Evolutionary conservation across 192 early-diverging fungal species (phyloP).

Genomic region (Haplosporangium gracile): DNA sequence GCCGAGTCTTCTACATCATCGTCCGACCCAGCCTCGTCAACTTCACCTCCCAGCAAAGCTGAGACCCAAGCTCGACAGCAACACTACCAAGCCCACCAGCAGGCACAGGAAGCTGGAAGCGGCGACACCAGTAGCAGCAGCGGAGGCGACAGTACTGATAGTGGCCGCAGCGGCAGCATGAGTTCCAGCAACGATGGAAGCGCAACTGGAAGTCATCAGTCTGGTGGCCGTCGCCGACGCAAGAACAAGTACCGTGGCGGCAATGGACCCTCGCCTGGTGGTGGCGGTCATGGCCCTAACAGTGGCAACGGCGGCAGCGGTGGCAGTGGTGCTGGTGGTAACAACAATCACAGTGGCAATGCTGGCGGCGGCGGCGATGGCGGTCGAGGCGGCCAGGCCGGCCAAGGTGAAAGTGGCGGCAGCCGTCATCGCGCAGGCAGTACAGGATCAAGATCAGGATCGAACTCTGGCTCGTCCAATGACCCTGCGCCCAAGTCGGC

Average conservation of each 20-base stretch:
- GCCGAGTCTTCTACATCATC: constrained; percentile 11
- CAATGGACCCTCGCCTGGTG: not conserved
- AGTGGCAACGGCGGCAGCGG: not conserved
- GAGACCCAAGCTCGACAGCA: constrained; percentile 1
- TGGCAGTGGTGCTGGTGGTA: not conserved
- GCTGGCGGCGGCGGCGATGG: not conserved
- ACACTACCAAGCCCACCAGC: constrained; percentile 12
- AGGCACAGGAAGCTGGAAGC: constrained; percentile 9
- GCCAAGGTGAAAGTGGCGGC: not conserved
- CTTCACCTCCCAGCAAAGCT: not conserved
- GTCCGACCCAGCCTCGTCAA: not conserved
- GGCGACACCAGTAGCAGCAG: constrained; percentile 8
- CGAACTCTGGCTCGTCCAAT: constrained; percentile 1
- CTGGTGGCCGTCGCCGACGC: constrained; percentile 21
- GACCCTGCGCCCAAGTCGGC: not conserved
- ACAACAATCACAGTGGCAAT: constrained; percentile 3
- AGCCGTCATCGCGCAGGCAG: not conserved
- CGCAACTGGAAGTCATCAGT: not conserved
- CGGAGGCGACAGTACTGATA: constrained; percentile 8
- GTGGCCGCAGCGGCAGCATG: constrained; percentile 20
- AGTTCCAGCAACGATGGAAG: constrained; percentile 1
- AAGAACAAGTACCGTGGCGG: constrained; percentile 24
- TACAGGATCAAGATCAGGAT: constrained; percentile 15
- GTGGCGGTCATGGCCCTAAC: constrained; percentile 7
- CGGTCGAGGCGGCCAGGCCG: not conserved